phyloP scores from a whole-genome alignment of 2,329 filamentous ascomycete genomes.

The Calonectria hawksworthii region DNA sequence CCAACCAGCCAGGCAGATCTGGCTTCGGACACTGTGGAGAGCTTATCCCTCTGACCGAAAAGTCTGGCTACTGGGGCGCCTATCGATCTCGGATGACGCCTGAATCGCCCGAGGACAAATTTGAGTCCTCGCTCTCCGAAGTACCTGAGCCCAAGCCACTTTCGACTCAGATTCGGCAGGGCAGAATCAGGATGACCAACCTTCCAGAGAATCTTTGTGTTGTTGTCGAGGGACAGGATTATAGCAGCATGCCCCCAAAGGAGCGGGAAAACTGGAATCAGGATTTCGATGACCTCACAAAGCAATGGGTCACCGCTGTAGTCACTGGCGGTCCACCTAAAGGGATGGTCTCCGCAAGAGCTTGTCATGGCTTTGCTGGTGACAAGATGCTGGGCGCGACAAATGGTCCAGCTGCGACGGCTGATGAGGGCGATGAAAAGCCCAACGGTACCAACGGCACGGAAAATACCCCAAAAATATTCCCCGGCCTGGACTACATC shows the following conservation, averaged over 20 bases:
- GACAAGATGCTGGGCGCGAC: slow-evolving; percentile 1
- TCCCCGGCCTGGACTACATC: slow-evolving; percentile 27
- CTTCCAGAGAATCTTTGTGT: slow-evolving; percentile 19
- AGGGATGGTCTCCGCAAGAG: slow-evolving; percentile 16
- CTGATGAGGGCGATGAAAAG: not conserved
- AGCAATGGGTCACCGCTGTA: slow-evolving; percentile 28
- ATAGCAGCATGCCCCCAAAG: slow-evolving; percentile 7
- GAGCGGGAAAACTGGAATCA: slow-evolving; percentile 23
- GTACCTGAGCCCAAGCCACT: not conserved
- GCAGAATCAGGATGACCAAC: slow-evolving; percentile 1
- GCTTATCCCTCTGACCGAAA: slow-evolving; percentile 18
- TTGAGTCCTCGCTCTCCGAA: not conserved
- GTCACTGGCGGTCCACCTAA: slow-evolving; percentile 4
- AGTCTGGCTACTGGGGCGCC: slow-evolving; percentile 25
- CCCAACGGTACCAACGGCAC: not conserved
- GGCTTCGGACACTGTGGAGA: slow-evolving; percentile 25
- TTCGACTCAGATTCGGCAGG: not conserved
- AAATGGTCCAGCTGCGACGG: not conserved
- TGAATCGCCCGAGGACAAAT: slow-evolving; percentile 13
- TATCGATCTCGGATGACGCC: slow-evolving; percentile 25
- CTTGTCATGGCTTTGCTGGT: slow-evolving; percentile 15
- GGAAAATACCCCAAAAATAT: not conserved
- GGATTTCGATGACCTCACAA: slow-evolving; percentile 28
- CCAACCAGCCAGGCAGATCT: not conserved
- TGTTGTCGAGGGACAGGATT: slow-evolving; percentile 23